Evolutionary conservation across 176 grass and related monocot species (phyloP), one percentile per base, ranked within the genome.

Genomic region (Carex myosuroides): DNA sequence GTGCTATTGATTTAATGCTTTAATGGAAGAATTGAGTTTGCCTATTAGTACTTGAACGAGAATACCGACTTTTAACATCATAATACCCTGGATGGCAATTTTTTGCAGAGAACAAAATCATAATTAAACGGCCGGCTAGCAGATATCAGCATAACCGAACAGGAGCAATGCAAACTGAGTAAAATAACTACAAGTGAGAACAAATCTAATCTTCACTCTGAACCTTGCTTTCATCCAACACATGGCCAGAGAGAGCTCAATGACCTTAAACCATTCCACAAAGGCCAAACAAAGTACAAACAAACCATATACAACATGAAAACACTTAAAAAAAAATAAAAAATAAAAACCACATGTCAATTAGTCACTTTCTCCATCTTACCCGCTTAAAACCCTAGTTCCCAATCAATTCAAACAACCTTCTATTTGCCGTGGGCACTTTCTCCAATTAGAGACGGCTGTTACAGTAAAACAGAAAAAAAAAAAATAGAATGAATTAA

Each of bases 311-410:
- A 62, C 39, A 81, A n/a, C 74, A 79, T 64, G 61, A 64, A 64
- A 64, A 78, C 35, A 53, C 42, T 26, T 22, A 12, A 26, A 17
- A 18, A 3, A 9, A 46, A 46, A 9, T 1, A 44, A 7, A 46
- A 46, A 46, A 46, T 26, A 26, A 26, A 26, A 26, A 44, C 6
- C 42, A 46, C 46, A 20, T 32, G 20, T 29, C 22, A 59, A 22
- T 76, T 89, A 64, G 74, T 67, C 58, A n/a, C 44, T 11, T 37
- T 44, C 68, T 85, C 55, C 54, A 32, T n/a, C 30, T 41, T 55
- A 81, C 44, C 44, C 7, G 44, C 8, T 39, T 21, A 6, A 63
- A 85, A 24, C n/a, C 18, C 7, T 35, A 41, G 26, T 48, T 59
- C 1, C 44, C 8, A 61, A 22, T 61, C 2, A 61, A 61, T 61